These are phyloP conservation scores for Alternaria ethzedia DNA, from an alignment of 2,329 filamentous ascomycete genomes.

Conservation along the genomic window DNA sequence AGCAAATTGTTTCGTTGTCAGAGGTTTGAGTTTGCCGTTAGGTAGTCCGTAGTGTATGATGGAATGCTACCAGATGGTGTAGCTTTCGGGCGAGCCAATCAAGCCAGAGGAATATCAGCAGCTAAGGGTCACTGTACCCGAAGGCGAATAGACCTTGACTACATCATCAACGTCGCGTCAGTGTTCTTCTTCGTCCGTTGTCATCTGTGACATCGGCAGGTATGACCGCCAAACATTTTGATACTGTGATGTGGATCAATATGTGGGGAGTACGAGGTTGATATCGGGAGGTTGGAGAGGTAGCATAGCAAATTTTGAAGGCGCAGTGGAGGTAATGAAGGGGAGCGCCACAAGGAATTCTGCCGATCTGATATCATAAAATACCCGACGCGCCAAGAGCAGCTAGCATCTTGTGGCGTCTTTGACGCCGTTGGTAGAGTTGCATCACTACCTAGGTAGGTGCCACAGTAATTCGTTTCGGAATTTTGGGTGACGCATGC, in stretches of 20 bases:
- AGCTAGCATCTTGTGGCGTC: background rate
- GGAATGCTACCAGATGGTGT: background rate
- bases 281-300: background rate
- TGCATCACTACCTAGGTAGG: background rate
- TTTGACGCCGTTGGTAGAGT: background rate
- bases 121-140: background rate
- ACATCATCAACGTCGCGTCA: background rate
- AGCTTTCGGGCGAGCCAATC: background rate
- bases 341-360: background rate
- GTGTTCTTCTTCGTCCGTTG: background rate
- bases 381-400: background rate
- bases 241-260: background rate
- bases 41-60: background rate
- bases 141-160: background rate
- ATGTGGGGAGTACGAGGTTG: background rate
- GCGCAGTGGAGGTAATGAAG: background rate
- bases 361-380: background rate
- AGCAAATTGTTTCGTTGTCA: background rate
- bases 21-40: background rate
- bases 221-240: background rate
- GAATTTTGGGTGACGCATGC: background rate
- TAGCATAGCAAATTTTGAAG: background rate
- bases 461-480: background rate
- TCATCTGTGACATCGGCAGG: background rate
- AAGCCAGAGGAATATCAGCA: background rate